Evolutionary conservation across 1,284 basidiomycete species (phyloP).

Genomic region (Cryptococcus wingfieldii): DNA sequence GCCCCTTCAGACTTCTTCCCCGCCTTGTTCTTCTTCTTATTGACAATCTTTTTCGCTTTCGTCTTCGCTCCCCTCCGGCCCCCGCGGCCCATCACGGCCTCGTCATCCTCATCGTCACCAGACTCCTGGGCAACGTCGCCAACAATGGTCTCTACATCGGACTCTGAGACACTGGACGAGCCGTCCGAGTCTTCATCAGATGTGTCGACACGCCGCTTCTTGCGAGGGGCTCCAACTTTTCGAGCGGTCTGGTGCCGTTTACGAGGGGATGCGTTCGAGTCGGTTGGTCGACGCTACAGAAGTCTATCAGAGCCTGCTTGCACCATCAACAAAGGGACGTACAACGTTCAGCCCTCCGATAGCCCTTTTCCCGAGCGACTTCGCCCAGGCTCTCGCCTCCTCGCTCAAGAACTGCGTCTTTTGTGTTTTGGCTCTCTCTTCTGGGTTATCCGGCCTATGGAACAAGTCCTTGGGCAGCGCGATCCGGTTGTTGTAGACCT

Average conservation of each 20-base stretch:
- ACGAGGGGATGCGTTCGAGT: slow-evolving; percentile 15
- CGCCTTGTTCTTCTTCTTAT: slow-evolving; percentile 14
- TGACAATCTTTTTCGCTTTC: slow-evolving; percentile 37
- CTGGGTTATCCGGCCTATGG: slow-evolving; percentile 30
- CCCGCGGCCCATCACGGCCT: slow-evolving; percentile 34
- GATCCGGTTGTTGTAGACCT: slow-evolving; percentile 74
- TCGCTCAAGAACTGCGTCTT: slow-evolving; percentile 31
- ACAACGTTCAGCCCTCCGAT: slow-evolving; percentile 4
- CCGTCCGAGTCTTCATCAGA: slow-evolving; percentile 25
- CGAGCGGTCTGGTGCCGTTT: slow-evolving; percentile 1
- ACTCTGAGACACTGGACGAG: background rate
- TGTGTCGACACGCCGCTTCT: slow-evolving; percentile 9
- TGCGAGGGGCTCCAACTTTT: background rate
- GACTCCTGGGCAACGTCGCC: slow-evolving; percentile 16
- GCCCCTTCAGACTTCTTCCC: slow-evolving; percentile 3
- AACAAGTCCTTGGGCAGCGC: slow-evolving; percentile 80
- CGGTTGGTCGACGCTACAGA: slow-evolving; percentile 5
- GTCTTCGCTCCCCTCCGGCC: slow-evolving; percentile 43
- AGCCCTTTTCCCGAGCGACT: slow-evolving; percentile 18
- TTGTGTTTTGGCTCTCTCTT: slow-evolving; percentile 22
- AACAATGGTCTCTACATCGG: slow-evolving; percentile 10
- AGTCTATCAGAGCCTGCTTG: background rate
- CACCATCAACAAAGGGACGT: slow-evolving; percentile 8
- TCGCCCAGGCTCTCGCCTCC: slow-evolving; percentile 27
- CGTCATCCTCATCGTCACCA: slow-evolving; percentile 17